Evolutionary conservation across 306 rosid genomes (phyloP).

Genomic region (Rosa rugosa): DNA sequence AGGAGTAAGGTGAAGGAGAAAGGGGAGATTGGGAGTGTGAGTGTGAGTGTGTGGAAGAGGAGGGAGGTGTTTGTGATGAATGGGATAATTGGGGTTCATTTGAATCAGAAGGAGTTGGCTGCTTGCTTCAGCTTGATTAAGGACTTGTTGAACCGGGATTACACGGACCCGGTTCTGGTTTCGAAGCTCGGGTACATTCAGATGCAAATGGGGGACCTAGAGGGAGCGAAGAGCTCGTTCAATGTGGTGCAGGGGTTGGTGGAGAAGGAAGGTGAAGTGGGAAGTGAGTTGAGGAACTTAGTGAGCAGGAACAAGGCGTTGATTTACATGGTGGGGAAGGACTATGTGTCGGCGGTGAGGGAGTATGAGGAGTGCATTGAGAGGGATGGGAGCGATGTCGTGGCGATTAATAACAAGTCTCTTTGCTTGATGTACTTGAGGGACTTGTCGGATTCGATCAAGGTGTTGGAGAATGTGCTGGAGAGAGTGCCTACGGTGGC

Average conservation of each 20-base stretch:
- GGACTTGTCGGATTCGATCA: conserved; percentile 92
- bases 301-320: conserved; percentile 79
- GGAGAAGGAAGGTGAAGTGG: conserved; percentile 37
- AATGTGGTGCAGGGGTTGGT: conserved; percentile 49
- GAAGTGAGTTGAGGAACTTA: conserved; percentile 52
- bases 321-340: conserved; percentile 80
- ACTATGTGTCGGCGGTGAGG: conserved; percentile 89
- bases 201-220: conserved; percentile 81
- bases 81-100: conserved; percentile 69
- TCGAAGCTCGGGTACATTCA: conserved; percentile 84
- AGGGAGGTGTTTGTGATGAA: conserved; percentile 73
- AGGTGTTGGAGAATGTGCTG: conserved; percentile 80
- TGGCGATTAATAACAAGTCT: conserved; percentile 82
- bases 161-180: conserved; percentile 51
- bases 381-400: conserved; percentile 61
- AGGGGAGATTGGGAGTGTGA: conserved; percentile 15
- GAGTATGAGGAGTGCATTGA: conserved; percentile 89
- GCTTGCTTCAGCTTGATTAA: conserved; percentile 61
- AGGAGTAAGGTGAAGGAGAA: conserved; percentile 42
- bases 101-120: conserved; percentile 61
- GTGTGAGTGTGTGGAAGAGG: conserved; percentile 53
- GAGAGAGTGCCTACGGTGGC: conserved; percentile 91
- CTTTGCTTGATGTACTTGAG: conserved; percentile 90
- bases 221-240: conserved; percentile 74
- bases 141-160: conserved; percentile 43